These are phyloP conservation scores for Irpex lacteus DNA, from an alignment of 1,284 basidiomycete species.

Conservation along the genomic window DNA sequence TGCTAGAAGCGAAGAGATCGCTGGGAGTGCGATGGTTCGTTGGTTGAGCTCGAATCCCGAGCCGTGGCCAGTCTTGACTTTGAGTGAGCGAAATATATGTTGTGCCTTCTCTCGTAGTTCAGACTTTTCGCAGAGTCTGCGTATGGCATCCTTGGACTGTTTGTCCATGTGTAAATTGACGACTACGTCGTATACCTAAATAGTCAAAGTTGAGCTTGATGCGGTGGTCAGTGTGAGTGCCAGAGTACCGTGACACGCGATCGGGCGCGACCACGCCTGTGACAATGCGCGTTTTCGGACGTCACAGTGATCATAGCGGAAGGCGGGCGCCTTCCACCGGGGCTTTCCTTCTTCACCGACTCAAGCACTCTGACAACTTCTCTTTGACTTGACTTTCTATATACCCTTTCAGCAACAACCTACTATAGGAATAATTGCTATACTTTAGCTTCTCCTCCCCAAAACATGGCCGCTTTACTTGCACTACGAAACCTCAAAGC, in stretches of 20 bases:
- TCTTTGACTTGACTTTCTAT: too few relatives aligned
- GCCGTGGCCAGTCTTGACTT: slow-evolving; percentile 1
- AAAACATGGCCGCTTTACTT: neutral
- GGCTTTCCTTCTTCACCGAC: too few relatives aligned
- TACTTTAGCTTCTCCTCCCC: neutral
- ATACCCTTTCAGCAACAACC: neutral
- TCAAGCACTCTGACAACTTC: neutral
- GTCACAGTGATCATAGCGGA: neutral
- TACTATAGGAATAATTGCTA: neutral
- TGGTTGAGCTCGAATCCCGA: slow-evolving; percentile 1
- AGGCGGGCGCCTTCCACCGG: too few relatives aligned
- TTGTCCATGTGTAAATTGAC: neutral
- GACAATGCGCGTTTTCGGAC: neutral
- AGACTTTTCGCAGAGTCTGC: neutral
- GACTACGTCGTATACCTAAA: neutral
- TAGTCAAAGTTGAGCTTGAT: neutral
- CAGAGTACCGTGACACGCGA: too few relatives aligned
- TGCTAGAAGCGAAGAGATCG: neutral
- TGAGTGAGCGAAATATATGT: neutral
- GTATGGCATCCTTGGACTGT: neutral
- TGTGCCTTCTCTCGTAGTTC: neutral
- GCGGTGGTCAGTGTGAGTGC: neutral
- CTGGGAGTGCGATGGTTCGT: neutral
- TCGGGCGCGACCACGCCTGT: neutral
- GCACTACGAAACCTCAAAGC: neutral